Percentiles rank a stretch among this genome's conserved stretches.
phyloP scores from a whole-genome alignment of 2,329 filamentous ascomycete genomes.

The Cadophora luteo-olivacea region DNA sequence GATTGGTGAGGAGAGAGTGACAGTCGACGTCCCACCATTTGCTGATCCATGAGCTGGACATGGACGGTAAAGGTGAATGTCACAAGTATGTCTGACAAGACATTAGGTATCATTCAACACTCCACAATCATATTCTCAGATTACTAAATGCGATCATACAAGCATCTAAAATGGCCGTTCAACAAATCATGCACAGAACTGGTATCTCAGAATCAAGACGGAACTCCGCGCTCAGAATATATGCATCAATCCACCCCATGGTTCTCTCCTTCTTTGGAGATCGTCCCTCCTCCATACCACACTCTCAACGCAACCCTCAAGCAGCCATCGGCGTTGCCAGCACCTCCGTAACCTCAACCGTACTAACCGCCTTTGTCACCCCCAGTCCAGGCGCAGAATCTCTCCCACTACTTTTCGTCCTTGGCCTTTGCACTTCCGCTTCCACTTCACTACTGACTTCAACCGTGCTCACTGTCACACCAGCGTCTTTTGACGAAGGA shows the following conservation, averaged over 20 bases:
- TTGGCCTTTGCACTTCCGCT: not conserved
- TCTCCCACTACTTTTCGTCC: not conserved
- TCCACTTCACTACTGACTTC: slow-evolving; percentile 4
- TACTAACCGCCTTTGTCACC: slow-evolving; percentile 7
- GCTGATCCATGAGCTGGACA: not conserved
- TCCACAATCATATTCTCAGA: not conserved
- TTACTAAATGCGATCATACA: not conserved
- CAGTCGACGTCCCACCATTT: slow-evolving; percentile 28
- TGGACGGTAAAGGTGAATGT: too few relatives aligned
- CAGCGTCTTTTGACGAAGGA: not conserved
- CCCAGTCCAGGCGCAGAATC: not conserved
- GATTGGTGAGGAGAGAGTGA: slow-evolving; percentile 45
- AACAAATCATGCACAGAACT: not conserved
- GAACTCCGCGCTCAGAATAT: slow-evolving; percentile 15
- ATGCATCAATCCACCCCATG: slow-evolving; percentile 1
- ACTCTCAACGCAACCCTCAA: too few relatives aligned
- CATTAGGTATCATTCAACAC: slow-evolving; percentile 6
- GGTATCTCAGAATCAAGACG: slow-evolving; percentile 16
- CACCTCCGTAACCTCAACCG: slow-evolving; percentile 7
- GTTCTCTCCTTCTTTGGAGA: not conserved
- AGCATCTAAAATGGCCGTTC: not conserved
- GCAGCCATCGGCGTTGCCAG: slow-evolving; percentile 11
- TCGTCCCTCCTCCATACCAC: too few relatives aligned
- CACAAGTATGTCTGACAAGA: not conserved
- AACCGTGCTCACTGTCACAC: slow-evolving; percentile 5